Evolutionary conservation across 495 filamentous ascomycete species (phyloP), one percentile per base, ranked within the genome.

Genomic region (Durotheca rogersii): DNA sequence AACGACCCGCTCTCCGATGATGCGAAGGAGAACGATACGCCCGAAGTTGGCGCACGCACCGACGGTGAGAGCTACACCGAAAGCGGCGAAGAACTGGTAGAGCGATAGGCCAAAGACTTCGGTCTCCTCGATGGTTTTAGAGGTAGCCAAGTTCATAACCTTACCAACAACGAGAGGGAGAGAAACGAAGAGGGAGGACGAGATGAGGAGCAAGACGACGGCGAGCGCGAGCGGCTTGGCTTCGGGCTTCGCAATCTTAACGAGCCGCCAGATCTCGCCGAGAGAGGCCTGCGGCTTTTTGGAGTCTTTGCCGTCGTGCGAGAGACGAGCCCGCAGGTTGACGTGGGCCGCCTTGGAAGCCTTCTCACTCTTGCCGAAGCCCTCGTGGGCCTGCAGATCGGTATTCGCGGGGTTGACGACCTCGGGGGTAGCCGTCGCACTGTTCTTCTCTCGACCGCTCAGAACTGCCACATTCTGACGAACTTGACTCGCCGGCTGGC

Each of bases 131-230:
- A 67, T 60, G 43, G 71, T 46, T 51, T 74, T 68, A 67, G 85
- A 74, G 0, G 87, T 89, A 19, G 90, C 88, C 31, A 88, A 78
- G 70, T 98, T 94, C 65, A 98, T 78, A 41, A 98, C 93, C 68
- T 88, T 90, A 17, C 93, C 93, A 54, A 98, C 95, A 0, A 91
- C 94, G 60, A 96, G 92, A 12, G 93, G 93, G 46, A 98, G 88
- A 4, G 89, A 88, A 83, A 97, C 94, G 21, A 90, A 93, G 51
- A 98, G 88, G 23, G 80, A 74, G 4, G 90, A 96, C 2, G 92
- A 96, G 35, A 95, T 72, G 23, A 97, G 71, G 41, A 98, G 77
- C 65, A 93, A 85, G 42, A 85, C 67, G 60, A 96, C 90, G 0
- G 93, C 93, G 19, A 84, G 70, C 9, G 75, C 73, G n/a, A 98